These are phyloP conservation scores for Pseudogymnoascus sp. DNA, from an alignment of 2,329 filamentous ascomycete species.

Conservation along the genomic window DNA sequence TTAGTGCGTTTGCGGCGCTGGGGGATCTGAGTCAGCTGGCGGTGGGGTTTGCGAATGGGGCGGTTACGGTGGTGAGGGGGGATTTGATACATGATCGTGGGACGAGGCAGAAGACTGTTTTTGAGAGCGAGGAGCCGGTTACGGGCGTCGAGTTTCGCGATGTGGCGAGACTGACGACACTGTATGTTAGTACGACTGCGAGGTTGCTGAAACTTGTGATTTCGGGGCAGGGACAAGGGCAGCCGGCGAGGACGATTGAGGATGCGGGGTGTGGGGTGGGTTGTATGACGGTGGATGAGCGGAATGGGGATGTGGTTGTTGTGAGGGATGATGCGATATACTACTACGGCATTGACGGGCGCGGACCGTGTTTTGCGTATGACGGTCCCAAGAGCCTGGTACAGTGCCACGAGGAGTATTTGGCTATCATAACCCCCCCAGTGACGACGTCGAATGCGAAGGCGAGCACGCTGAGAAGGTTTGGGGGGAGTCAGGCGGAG, in stretches of 20 bases:
- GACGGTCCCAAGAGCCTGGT: constrained; percentile 83
- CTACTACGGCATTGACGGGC: constrained; percentile 77
- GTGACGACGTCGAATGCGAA: constrained; percentile 41
- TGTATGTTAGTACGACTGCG: constrained; percentile 88
- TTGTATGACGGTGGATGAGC: constrained; percentile 82
- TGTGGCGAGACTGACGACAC: constrained; percentile 54
- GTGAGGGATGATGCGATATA: constrained; percentile 93
- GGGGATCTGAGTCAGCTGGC: constrained; percentile 88
- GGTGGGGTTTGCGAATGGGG: constrained; percentile 90
- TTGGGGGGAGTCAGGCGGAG: constrained; percentile 64
- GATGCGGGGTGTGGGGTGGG: constrained; percentile 86
- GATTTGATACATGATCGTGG: constrained; percentile 93
- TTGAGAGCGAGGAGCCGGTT: constrained; percentile 93
- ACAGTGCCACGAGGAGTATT: constrained; percentile 72
- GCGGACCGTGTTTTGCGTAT: constrained; percentile 82
- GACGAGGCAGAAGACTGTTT: constrained; percentile 86
- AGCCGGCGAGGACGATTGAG: constrained; percentile 79
- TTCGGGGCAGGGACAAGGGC: constrained; percentile 79
- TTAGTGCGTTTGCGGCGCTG: constrained; percentile 80
- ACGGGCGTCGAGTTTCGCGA: constrained; percentile 75
- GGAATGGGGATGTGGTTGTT: constrained; percentile 79
- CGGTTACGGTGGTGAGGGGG: constrained; percentile 86
- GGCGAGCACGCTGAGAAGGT: constrained; percentile 52
- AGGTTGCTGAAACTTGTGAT: constrained; percentile 81
- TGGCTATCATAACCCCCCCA: constrained; percentile 76